These are phyloP conservation scores for Camillea tinctor DNA, from an alignment of 2,329 filamentous ascomycete genomes.

Conservation along the genomic window DNA sequence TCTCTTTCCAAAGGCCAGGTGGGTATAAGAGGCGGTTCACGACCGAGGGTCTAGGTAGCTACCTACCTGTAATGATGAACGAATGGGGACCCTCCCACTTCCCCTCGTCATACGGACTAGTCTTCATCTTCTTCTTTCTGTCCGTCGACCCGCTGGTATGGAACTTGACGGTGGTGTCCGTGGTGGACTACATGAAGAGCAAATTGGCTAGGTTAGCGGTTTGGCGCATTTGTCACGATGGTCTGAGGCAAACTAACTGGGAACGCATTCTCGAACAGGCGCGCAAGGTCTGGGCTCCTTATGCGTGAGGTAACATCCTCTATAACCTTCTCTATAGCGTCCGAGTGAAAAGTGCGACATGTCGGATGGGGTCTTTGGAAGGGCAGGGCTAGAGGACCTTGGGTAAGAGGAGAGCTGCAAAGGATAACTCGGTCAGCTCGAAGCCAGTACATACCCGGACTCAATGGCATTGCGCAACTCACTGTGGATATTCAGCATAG, in stretches of 20 bases:
- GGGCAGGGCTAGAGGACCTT: conserved; percentile 75
- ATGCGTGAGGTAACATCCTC: conserved; percentile 76
- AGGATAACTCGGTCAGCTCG: conserved; percentile 13
- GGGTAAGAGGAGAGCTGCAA: conserved; percentile 70
- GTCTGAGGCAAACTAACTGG: conserved; percentile 44
- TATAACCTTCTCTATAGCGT: conserved; percentile 85
- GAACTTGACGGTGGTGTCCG: conserved; percentile 88
- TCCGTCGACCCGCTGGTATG: conserved; percentile 71
- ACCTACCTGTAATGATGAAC: conserved; percentile 79
- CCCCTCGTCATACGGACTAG: conserved; percentile 48
- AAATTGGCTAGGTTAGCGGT: conserved; percentile 19
- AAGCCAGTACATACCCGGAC: neutral
- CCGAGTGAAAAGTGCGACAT: conserved; percentile 88
- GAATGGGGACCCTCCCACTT: conserved; percentile 84
- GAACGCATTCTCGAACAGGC: conserved; percentile 93
- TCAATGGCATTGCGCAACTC: conserved; percentile 28
- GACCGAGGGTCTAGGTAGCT: neutral
- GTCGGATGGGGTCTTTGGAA: conserved; percentile 78
- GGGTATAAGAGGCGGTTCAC: neutral
- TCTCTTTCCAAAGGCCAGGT: neutral
- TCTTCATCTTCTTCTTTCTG: conserved; percentile 30
- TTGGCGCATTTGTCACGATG: neutral
- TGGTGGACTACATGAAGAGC: conserved; percentile 56
- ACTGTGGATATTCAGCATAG: conserved; percentile 61
- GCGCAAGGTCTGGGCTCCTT: conserved; percentile 81